Base-by-base conservation (phyloP, 495 filamentous ascomycete species). In the Talaromyces stipitatus region DNA sequence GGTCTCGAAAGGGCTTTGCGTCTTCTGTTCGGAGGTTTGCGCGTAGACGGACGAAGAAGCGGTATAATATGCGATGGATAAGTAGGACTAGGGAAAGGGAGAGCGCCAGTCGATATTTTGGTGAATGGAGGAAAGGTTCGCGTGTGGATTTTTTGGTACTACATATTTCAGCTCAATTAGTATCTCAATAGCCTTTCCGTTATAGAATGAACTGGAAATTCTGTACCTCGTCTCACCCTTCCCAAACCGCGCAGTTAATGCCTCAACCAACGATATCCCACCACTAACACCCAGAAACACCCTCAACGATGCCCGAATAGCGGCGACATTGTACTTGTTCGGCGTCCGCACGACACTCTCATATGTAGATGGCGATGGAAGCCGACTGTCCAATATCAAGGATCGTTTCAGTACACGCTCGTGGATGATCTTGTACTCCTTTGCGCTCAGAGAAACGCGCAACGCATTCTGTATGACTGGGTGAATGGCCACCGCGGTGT, bases 1-100 rank as follows among this genome's bases (percentile, higher is more conserved):
- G 84, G 47, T 78, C 78, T 1, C 91, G 83, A 67, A 97, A 97
- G 0, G 87, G 83, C 50, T 71, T 73, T 1, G 91, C 90, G 55
- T 86, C 78, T 10, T 87, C 82, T 5, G 86, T 81, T 54, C 92
- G 83, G 24, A 98, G 76, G 55, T 89, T 88, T 2, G 78, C 78
- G 32, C 94, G 86, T 30, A 98, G 75, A 32, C 88, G 83, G 27
- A 82, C 80, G 60, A 97, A 86, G 73, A 98, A 98, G 56, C 91
- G 89, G 72, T 90, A 89, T 10, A 98, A 82, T 28, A 96, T 77
- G 38, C 94, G 84, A 62, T 98, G 92, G 60, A 95, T 77, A 33
- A 97, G 78, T 28, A 98, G 78, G 48, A 97, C 85, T 10, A 87
- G 82, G 47, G 91, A 91, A 28, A 96, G 76, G 1, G 89, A 90